Percentiles rank a stretch among this genome's conserved stretches.
phyloP scores from a whole-genome alignment of 768 basidiomycete species.

The Peribolospora baueri region DNA sequence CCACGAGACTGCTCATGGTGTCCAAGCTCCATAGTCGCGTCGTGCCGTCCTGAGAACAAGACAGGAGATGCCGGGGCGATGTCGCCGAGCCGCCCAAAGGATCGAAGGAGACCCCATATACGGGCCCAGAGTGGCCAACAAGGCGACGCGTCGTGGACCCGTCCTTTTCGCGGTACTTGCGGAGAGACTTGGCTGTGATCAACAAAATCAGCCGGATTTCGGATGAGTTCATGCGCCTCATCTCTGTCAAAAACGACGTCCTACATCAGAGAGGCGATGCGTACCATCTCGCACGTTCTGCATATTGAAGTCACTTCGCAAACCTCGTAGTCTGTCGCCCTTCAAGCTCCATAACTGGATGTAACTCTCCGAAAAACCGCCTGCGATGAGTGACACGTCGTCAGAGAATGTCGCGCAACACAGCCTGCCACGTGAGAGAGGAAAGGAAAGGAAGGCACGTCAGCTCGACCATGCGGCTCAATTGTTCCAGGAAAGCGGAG shows the following conservation, averaged over 20 bases:
- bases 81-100: conserved; percentile 64
- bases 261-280: conserved; percentile 15
- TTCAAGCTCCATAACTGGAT: conserved; percentile 86
- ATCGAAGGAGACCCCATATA: conserved; percentile 84
- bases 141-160: conserved; percentile 75
- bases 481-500: neutral
- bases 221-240: neutral
- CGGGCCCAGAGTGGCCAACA: conserved; percentile 87
- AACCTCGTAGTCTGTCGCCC: conserved; percentile 57
- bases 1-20: conserved; percentile 76
- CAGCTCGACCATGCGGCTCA: neutral
- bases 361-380: conserved; percentile 86
- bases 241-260: neutral
- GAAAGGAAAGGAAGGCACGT: neutral
- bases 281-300: conserved; percentile 44
- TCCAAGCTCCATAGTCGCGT: conserved; percentile 84
- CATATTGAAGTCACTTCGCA: conserved; percentile 48
- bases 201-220: neutral
- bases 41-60: conserved; percentile 77
- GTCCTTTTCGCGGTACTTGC: conserved; percentile 51
- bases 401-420: conserved; percentile 71
- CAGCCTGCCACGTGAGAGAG: conserved; percentile 26
- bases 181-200: conserved; percentile 32
- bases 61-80: conserved; percentile 67
- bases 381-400: conserved; percentile 77